Evolutionary conservation across 306 rosid genomes (phyloP).

Genomic region (Quercus suber): DNA sequence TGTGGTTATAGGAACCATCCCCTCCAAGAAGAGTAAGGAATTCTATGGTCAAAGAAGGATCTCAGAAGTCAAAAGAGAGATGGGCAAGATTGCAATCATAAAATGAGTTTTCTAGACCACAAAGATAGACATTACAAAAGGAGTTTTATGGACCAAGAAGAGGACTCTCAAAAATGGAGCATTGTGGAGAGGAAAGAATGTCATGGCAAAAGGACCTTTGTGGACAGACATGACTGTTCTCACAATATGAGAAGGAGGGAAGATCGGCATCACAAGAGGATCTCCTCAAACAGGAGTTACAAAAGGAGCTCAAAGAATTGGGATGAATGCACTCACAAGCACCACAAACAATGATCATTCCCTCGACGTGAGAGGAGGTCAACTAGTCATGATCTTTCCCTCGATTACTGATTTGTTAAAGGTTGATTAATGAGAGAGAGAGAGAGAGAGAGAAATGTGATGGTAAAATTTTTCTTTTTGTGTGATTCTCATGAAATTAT

Average conservation of each 20-base stretch:
- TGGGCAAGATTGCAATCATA: slow-evolving; percentile 16
- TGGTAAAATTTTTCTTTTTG: no score
- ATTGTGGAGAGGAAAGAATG: slow-evolving; percentile 23
- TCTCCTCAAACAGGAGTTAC: background rate
- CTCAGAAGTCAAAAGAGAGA: slow-evolving; percentile 21
- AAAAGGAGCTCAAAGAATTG: slow-evolving; percentile 36
- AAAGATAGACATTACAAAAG: slow-evolving; percentile 26
- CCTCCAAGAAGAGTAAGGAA: slow-evolving; percentile 67
- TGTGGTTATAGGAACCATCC: slow-evolving; percentile 58
- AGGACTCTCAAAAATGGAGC: slow-evolving; percentile 29
- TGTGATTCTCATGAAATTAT: no score
- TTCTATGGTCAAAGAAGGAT: slow-evolving; percentile 31
- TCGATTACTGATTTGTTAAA: background rate
- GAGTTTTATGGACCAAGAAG: slow-evolving; percentile 39
- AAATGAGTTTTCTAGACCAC: slow-evolving; percentile 19
- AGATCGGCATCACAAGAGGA: background rate
- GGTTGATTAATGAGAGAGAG: background rate
- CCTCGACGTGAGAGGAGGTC: slow-evolving; percentile 28
- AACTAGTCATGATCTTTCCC: background rate
- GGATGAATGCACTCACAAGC: slow-evolving; percentile 37
- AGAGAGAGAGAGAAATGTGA: no score
- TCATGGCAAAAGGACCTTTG: slow-evolving; percentile 10
- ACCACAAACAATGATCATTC: slow-evolving; percentile 36
- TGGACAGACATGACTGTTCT: slow-evolving; percentile 43
- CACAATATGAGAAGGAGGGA: slow-evolving; percentile 30